Base-by-base conservation (phyloP, 2,329 filamentous ascomycete species). In the Nemania bipapillata region DNA sequence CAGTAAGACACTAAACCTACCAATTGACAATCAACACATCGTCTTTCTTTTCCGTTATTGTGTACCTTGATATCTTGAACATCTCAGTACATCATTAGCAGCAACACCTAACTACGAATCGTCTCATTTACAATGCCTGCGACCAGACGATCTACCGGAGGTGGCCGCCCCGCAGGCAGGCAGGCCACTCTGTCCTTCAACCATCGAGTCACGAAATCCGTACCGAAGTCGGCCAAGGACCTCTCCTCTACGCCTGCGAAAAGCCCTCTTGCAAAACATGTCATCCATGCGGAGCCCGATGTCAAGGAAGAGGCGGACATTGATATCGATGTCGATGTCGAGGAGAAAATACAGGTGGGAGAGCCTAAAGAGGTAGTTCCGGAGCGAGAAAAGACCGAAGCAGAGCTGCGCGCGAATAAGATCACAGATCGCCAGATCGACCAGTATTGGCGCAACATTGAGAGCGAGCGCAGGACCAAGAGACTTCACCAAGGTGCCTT, bases 401-500 rank as follows among this genome's bases (percentile, higher is more conserved):
- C 79, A 5, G 86, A 92, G 74, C 73, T 84, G 26, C 81, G 81
- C 68, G 94, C 93, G 0, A 84, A 88, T 70, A 86, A 88, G 72
- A 81, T 96, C 49, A 87, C 86, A 7, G 86, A 92, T 65, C 82
- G 86, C 55, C 89, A 93, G 74, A 89, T 98, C 70, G 87, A 87
- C 74, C 85, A 84, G 76, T 97, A 97, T 79, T 97, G 94, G 94
- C 84, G 83, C 72, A 80, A 80, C 11, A 88, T 95, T 72, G 93
- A 97, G 82, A 82, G 83, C 47, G 85, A 89, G 75, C 86, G 93
- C 73, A 86, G 85, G 67, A 88, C 92, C 20, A 87, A 87, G 49
- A 83, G 91, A 74, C 89, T 97, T 40, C 96, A 98, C 77, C 93
- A 97, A 81, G 81, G 90, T 74, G 90, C 85, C 2, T 78, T 98